These are phyloP conservation scores for Podaxis sp. DNA, from an alignment of 768 basidiomycete species.

Conservation along the genomic window DNA sequence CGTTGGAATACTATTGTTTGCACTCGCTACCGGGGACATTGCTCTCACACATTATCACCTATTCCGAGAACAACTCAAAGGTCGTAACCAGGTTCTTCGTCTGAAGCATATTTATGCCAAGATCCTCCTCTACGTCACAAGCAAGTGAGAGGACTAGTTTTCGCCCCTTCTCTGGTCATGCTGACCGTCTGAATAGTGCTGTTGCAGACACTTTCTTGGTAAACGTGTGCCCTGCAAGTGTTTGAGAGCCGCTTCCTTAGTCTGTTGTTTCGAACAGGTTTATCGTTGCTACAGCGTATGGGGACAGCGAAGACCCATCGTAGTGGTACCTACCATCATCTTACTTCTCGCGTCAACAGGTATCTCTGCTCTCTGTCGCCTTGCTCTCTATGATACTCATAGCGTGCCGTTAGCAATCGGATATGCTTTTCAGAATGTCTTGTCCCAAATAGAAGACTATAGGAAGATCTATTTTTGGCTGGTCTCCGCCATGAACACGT, in stretches of 20 bases:
- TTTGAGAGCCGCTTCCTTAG: not conserved
- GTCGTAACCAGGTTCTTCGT: conserved; percentile 15
- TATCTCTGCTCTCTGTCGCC: conserved; percentile 10
- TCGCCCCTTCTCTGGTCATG: not conserved
- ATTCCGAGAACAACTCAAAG: conserved; percentile 19
- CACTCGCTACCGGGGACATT: conserved; percentile 29
- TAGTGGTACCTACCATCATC: conserved; percentile 20
- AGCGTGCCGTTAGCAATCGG: not conserved
- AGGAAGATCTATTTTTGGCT: conserved; percentile 29
- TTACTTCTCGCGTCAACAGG: conserved; percentile 29
- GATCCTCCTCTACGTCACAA: conserved; percentile 26
- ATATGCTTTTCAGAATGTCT: not conserved
- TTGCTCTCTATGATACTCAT: not conserved
- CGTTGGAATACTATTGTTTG: conserved; percentile 29
- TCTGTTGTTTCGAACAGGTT: conserved; percentile 6
- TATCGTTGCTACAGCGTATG: conserved; percentile 36
- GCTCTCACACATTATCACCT: conserved; percentile 27
- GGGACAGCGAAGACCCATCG: conserved; percentile 25
- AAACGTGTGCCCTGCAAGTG: not conserved
- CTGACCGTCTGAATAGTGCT: not conserved
- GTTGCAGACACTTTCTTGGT: conserved; percentile 11
- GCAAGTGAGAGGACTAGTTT: conserved; percentile 25
- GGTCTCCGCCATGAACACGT: conserved; percentile 28
- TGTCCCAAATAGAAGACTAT: conserved; percentile 17
- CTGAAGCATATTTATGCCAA: conserved; percentile 27